Base-by-base conservation (phyloP, 345 rosid species). In the Viola odorata region DNA sequence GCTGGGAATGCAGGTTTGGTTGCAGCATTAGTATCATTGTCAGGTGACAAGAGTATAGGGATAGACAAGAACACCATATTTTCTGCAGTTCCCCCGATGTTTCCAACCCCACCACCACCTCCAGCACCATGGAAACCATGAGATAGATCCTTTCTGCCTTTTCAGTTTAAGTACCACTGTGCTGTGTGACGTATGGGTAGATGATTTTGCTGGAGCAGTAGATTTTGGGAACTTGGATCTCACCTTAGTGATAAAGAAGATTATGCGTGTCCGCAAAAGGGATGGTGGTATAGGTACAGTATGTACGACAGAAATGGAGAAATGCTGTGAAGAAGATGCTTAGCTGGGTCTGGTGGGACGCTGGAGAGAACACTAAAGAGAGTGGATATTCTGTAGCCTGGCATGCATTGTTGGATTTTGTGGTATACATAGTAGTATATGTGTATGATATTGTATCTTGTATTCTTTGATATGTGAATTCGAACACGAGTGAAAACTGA, bases 111-210 rank as follows among this genome's bases (percentile, higher is more conserved):
- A 0, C 98, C 98, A 0, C 98, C 98, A 0, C 98, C 98, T 38
- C 99, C 99, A 6, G 97, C 99, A 39, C 95, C 99, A 44, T 94
- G 99, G 99, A 90, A 73, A 71, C 99, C 99, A 63, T 88, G 68
- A 81, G 81, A 49, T 44, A 32, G 7, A 7, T 3, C 37, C 37
- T 59, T 60, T 50, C 48, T 45, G 36, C 0, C 37, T 41, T 59
- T 60, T 50, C 48, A 50, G 36, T 0, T 45, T 49, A 23, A 9
- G 60, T 23, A 23, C 32, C 2, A 0, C 32, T 44, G 12, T 37
- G 58, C 50, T 53, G 66, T 60, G 75, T 63, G 73, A 60, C 64
- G 40, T 63, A n/a, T 17, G 37, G 56, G 50, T 57, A 45, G 74
- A 65, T 73, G 67, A 77, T 68, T 81, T 71, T 70, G 58, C 62